phyloP scores from a whole-genome alignment of 176 grass and related monocot species.

The Canna indica region DNA sequence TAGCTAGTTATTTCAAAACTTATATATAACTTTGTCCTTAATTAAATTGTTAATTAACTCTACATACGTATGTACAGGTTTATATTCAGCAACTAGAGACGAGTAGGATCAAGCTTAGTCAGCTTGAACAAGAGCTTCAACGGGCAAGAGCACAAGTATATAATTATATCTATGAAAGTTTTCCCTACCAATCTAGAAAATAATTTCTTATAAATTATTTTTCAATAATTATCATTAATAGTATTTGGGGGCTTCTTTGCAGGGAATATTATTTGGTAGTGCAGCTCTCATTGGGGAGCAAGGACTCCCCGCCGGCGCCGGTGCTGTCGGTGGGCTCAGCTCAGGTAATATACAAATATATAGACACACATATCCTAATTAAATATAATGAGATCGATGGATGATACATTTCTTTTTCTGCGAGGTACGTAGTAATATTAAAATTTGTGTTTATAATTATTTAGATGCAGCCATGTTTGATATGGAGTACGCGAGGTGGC shows the following conservation, averaged over 20 bases:
- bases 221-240: background rate
- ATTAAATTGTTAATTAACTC: background rate
- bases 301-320: constrained; percentile 1
- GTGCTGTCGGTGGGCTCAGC: constrained; percentile 25
- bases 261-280: constrained; percentile 30
- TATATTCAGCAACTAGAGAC: constrained; percentile 68
- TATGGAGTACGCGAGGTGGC: constrained; percentile 47
- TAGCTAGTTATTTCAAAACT: no score
- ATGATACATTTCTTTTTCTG: background rate
- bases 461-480: constrained; percentile 41
- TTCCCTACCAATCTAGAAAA: no score
- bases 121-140: constrained; percentile 47
- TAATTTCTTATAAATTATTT: no score
- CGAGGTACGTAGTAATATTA: no score
- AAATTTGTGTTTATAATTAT: no score
- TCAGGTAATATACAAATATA: constrained; percentile 6
- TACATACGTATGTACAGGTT: constrained; percentile 25
- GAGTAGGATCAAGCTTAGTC: constrained; percentile 41
- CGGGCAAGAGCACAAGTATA: constrained; percentile 39
- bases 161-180: background rate
- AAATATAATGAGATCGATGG: background rate
- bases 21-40: no score
- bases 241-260: background rate
- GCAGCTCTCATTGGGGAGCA: constrained; percentile 26
- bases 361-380: background rate